These are phyloP conservation scores for Leccinum olivaceopallidum DNA, from an alignment of 768 basidiomycete species.

Conservation along the genomic window DNA sequence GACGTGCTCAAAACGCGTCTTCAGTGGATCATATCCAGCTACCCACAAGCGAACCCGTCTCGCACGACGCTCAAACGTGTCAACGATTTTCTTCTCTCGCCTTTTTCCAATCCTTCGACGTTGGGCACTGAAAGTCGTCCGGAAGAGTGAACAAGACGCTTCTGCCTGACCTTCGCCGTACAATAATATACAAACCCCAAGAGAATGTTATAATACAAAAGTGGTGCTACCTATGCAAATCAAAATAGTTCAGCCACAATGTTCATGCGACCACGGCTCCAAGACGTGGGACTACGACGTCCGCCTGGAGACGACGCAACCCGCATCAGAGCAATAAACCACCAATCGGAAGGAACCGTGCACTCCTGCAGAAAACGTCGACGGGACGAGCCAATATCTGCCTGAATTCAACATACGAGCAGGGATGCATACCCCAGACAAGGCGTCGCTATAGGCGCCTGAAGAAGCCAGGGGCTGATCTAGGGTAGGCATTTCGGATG, in stretches of 20 bases:
- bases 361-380: conserved; percentile 65
- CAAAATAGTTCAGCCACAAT: neutral
- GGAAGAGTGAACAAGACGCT: neutral
- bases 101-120: conserved; percentile 2
- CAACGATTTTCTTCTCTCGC: conserved; percentile 70
- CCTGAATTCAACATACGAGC: conserved; percentile 52
- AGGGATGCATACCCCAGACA: conserved; percentile 69
- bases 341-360: conserved; percentile 58
- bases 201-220: conserved; percentile 1
- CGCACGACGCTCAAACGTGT: conserved; percentile 77
- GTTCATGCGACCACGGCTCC: neutral
- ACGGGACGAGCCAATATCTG: conserved; percentile 72
- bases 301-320: conserved; percentile 23
- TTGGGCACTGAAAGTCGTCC: too few species aligned
- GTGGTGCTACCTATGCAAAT: neutral
- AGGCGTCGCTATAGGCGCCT: conserved; percentile 74
- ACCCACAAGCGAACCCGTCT: conserved; percentile 79
- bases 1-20: conserved; percentile 66
- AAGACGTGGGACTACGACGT: neutral
- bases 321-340: conserved; percentile 51
- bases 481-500: conserved; percentile 21
- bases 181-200: neutral
- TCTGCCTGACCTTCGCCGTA: neutral
- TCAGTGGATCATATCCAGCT: conserved; percentile 82
- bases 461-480: conserved; percentile 60